A percentile compares a stretch with the other conserved stretches of the same genome.
Conservation (phyloP, 2,329 filamentous ascomycete species). For the Aspergillus ibericus region DNA sequence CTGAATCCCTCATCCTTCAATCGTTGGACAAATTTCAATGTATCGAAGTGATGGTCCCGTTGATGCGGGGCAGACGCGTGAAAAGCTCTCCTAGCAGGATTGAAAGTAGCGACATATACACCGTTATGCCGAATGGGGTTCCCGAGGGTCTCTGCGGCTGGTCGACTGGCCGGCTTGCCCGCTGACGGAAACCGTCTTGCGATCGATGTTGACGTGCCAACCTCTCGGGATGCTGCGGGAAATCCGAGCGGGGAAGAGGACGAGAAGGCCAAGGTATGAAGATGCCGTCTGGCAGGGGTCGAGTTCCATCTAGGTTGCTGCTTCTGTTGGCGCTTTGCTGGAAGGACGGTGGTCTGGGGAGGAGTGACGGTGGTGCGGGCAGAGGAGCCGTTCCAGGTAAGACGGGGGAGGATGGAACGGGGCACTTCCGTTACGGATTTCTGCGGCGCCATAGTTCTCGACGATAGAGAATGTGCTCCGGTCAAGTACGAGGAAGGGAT, state of each 20-base stretch:
- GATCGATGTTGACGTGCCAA: slow-evolving; percentile 17
- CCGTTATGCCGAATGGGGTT: slow-evolving; percentile 48
- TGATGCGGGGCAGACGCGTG: slow-evolving; percentile 62
- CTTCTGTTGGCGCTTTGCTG: slow-evolving; percentile 23
- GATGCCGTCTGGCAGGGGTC: slow-evolving; percentile 24
- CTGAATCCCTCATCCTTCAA: slow-evolving; percentile 90
- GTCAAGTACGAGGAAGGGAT: background rate
- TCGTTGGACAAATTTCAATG: slow-evolving; percentile 91
- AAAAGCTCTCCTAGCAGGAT: slow-evolving; percentile 51
- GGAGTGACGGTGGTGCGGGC: slow-evolving; percentile 32
- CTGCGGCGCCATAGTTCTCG: slow-evolving; percentile 39
- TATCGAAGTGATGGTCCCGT: slow-evolving; percentile 95
- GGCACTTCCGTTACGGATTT: slow-evolving; percentile 46
- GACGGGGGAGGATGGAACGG: slow-evolving; percentile 43
- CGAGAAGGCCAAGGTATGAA: slow-evolving; percentile 14
- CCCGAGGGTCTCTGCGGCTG: slow-evolving; percentile 19
- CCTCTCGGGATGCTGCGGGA: slow-evolving; percentile 14
- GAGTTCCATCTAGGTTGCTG: slow-evolving; percentile 24
- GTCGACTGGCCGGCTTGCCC: slow-evolving; percentile 9
- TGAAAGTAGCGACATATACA: slow-evolving; percentile 48
- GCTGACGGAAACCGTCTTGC: slow-evolving; percentile 21
- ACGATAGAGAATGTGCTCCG: background rate
- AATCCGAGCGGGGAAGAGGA: slow-evolving; percentile 13
- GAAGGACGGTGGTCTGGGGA: slow-evolving; percentile 26
- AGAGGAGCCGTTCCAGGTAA: slow-evolving; percentile 44